A percentile compares a stretch with the other conserved stretches of the same genome.
Evolutionary conservation across 306 rosid genomes (phyloP).

Genomic region (Begonia fuchsioides): DNA sequence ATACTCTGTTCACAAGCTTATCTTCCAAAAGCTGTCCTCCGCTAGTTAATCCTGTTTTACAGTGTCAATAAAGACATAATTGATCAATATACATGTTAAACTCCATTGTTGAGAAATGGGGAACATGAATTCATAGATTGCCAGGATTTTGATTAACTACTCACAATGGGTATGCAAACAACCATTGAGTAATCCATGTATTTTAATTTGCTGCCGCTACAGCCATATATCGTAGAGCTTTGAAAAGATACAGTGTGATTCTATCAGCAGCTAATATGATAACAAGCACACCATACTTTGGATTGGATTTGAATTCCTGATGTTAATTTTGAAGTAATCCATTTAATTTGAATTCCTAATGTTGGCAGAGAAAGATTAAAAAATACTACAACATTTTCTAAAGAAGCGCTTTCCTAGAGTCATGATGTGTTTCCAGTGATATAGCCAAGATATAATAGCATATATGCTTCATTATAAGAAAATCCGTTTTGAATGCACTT

Average conservation of each 20-base stretch:
- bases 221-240: neutral
- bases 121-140: neutral
- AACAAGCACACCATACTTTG: neutral
- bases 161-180: too few species aligned
- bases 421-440: neutral
- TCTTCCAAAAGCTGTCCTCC: slow-evolving; percentile 50
- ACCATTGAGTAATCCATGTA: neutral
- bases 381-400: neutral
- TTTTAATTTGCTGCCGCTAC: neutral
- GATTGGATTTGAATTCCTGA: neutral
- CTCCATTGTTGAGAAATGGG: neutral
- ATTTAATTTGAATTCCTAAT: too few species aligned
- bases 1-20: slow-evolving; percentile 38
- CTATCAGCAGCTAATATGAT: neutral
- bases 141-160: neutral
- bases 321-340: too few species aligned
- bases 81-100: neutral
- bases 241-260: neutral
- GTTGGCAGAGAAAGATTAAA: neutral
- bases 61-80: slow-evolving; percentile 3
- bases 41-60: slow-evolving; percentile 37
- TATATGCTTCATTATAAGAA: neutral
- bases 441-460: neutral
- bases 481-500: neutral
- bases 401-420: neutral